phyloP scores from a whole-genome alignment of 768 basidiomycete species.

The Xerocomus brunneocitrinus region DNA sequence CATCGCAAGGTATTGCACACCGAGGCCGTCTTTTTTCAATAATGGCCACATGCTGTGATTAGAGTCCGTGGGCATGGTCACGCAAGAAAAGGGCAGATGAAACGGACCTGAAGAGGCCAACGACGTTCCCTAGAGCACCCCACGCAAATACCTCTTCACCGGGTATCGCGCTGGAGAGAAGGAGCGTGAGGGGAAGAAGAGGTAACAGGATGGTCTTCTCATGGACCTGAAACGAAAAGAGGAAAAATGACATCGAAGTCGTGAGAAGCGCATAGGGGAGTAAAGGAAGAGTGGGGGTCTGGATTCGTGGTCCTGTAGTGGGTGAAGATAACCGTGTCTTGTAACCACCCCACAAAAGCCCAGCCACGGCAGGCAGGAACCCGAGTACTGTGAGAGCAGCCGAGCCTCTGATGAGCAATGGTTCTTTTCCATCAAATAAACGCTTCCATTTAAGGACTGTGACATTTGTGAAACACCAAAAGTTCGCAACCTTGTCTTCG shows the following conservation, averaged over 20 bases:
- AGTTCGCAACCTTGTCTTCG: slow-evolving; percentile 96
- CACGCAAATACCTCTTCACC: slow-evolving; percentile 27
- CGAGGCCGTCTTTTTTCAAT: slow-evolving; percentile 72
- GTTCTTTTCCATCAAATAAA: slow-evolving; percentile 36
- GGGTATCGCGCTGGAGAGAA: slow-evolving; percentile 49
- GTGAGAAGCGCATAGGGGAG: slow-evolving; percentile 78
- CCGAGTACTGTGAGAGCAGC: slow-evolving; percentile 62
- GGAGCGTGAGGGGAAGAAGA: slow-evolving; percentile 75
- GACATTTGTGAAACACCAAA: slow-evolving; percentile 94
- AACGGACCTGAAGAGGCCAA: slow-evolving; percentile 81
- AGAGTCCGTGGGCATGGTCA: background rate
- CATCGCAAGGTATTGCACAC: slow-evolving; percentile 65
- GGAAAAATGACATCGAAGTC: slow-evolving; percentile 87
- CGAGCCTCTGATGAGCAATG: slow-evolving; percentile 59
- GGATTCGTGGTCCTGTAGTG: slow-evolving; percentile 9
- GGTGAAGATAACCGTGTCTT: slow-evolving; percentile 19
- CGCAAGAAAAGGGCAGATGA: background rate
- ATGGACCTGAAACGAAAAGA: slow-evolving; percentile 96
- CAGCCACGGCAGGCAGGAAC: slow-evolving; percentile 58
- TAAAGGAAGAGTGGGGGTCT: slow-evolving; percentile 57
- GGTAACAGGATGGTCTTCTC: slow-evolving; percentile 91
- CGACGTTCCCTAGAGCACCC: slow-evolving; percentile 58
- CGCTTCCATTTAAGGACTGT: slow-evolving; percentile 74
- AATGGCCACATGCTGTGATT: slow-evolving; percentile 87
- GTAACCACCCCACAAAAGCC: slow-evolving; percentile 38